Percentiles rank a stretch among this genome's conserved stretches.
phyloP scores from a whole-genome alignment of 345 rosid species.

The Microcos paniculata region DNA sequence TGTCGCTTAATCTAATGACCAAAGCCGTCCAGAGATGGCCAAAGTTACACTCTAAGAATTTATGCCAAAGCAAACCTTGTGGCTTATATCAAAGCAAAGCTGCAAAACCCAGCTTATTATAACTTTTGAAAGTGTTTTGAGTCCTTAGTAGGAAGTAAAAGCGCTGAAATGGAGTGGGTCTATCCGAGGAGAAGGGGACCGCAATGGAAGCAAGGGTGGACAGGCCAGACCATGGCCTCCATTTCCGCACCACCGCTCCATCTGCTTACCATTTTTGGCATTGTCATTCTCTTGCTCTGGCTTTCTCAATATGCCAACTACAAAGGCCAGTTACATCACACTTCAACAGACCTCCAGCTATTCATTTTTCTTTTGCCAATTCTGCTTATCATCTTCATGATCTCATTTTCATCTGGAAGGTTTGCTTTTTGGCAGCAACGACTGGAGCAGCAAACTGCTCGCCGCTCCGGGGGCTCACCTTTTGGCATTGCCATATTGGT shows the following conservation, averaged over 20 bases:
- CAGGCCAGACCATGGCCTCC: conserved; percentile 38
- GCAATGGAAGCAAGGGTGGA: conserved; percentile 58
- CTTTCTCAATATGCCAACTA: conserved; percentile 29
- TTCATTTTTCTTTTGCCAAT: conserved; percentile 37
- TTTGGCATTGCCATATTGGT: conserved; percentile 46
- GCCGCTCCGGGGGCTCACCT: conserved; percentile 21
- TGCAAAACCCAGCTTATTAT: background rate
- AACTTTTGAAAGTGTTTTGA: background rate
- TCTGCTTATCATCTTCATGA: conserved; percentile 32
- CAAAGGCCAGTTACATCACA: conserved; percentile 33
- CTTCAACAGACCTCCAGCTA: conserved; percentile 38
- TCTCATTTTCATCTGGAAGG: conserved; percentile 26
- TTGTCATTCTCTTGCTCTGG: conserved; percentile 50
- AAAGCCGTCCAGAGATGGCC: background rate
- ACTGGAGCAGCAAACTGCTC: background rate
- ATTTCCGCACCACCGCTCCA: conserved; percentile 40
- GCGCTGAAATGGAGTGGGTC: conserved; percentile 51
- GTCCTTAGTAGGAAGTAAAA: background rate
- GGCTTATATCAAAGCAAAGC: background rate
- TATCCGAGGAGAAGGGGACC: conserved; percentile 54
- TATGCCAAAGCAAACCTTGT: conserved; percentile 19
- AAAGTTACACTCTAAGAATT: conserved; percentile 36
- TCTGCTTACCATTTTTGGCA: conserved; percentile 44
- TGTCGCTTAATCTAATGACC: conserved; percentile 12
- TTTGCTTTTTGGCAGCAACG: conserved; percentile 15